Conservation (phyloP, 2,329 filamentous ascomycete species). For the Apiospora malaysiana region DNA sequence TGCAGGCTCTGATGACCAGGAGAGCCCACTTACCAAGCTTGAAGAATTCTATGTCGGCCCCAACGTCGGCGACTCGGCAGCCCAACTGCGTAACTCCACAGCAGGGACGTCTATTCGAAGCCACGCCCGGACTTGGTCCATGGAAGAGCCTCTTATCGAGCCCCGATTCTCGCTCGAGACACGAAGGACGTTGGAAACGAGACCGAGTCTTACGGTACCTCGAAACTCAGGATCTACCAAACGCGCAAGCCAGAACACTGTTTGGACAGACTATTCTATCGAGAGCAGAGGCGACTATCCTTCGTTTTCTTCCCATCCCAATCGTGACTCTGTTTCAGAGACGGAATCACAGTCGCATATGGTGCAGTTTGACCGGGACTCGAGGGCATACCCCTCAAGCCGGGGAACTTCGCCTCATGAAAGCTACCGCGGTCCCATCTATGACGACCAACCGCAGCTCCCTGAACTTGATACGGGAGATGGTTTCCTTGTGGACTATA, state of each 20-base stretch:
- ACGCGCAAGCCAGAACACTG: constrained; percentile 59
- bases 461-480: constrained; percentile 58
- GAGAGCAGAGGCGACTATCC: constrained; percentile 54
- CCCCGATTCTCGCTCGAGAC: constrained; percentile 37
- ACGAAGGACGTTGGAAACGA: constrained; percentile 43
- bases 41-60: constrained; percentile 40
- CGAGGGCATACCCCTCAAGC: constrained; percentile 38
- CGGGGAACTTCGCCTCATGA: constrained; percentile 42
- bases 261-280: constrained; percentile 67
- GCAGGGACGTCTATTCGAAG: constrained; percentile 24
- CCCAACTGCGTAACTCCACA: constrained; percentile 28
- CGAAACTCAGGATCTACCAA: constrained; percentile 49
- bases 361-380: constrained; percentile 37
- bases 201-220: constrained; percentile 55
- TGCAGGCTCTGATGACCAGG: constrained; percentile 32
- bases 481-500: constrained; percentile 56
- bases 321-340: constrained; percentile 35
- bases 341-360: constrained; percentile 36
- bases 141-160: constrained; percentile 32
- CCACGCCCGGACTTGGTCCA: constrained; percentile 25
- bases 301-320: constrained; percentile 36
- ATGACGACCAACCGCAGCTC: constrained; percentile 45
- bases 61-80: constrained; percentile 33
- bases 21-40: constrained; percentile 37
- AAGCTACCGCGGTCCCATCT: constrained; percentile 34